Percentiles rank a stretch among this genome's conserved stretches.
phyloP scores from a whole-genome alignment of 495 filamentous ascomycete genomes.

The Aspergillus funiculosus region DNA sequence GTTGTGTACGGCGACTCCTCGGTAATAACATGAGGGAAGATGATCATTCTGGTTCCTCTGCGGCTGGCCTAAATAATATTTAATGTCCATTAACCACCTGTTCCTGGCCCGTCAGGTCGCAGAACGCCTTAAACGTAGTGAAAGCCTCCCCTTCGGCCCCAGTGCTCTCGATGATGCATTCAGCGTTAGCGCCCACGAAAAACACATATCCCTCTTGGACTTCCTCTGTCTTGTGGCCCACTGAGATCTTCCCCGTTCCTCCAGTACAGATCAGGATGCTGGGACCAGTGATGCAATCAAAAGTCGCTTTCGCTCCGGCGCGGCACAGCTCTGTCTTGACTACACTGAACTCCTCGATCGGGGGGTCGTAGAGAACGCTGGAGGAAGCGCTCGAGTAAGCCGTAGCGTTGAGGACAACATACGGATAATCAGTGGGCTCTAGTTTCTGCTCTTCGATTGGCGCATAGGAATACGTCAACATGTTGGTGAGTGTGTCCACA shows the following conservation, averaged over 20 bases:
- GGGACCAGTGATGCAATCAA: constrained; percentile 80
- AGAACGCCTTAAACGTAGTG: constrained; percentile 92
- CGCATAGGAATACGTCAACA: constrained; percentile 92
- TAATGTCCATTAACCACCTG: constrained; percentile 37
- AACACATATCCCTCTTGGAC: constrained; percentile 77
- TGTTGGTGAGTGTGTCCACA: constrained; percentile 78
- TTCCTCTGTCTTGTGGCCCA: constrained; percentile 69
- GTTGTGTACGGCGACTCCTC: too few species aligned
- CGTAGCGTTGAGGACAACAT: constrained; percentile 66
- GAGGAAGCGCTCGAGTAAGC: constrained; percentile 71
- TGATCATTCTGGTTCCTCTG: too few species aligned
- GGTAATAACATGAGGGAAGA: too few species aligned
- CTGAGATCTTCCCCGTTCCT: constrained; percentile 74
- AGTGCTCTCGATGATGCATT: constrained; percentile 68
- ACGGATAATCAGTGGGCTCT: constrained; percentile 73
- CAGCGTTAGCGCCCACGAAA: constrained; percentile 89
- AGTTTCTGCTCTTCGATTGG: constrained; percentile 95
- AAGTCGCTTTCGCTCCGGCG: constrained; percentile 70
- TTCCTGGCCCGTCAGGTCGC: constrained; percentile 64
- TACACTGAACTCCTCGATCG: constrained; percentile 94
- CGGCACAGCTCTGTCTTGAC: constrained; percentile 70
- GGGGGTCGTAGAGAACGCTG: constrained; percentile 78
- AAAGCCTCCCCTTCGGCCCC: constrained; percentile 56
- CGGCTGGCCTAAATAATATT: too few species aligned
- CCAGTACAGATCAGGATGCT: constrained; percentile 86